Evolutionary conservation across 768 basidiomycete genomes (phyloP).

Genomic region (Ephemerocybe angulata): DNA sequence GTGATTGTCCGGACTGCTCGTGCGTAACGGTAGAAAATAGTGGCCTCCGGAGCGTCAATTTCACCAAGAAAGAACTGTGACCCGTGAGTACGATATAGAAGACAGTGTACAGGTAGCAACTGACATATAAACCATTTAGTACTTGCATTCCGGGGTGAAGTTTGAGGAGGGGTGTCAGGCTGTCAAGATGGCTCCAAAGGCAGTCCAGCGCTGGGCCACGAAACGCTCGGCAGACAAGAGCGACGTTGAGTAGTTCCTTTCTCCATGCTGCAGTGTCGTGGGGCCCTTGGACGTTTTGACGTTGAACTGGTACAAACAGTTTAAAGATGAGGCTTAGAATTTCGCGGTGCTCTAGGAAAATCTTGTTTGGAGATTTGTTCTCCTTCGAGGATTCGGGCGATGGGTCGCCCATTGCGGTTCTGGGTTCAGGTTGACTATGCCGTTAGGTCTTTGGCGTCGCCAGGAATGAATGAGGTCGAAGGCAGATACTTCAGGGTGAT

Average conservation of each 20-base stretch:
- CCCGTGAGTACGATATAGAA: neutral
- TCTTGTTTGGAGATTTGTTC: neutral
- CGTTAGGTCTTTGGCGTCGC: too few relatives aligned
- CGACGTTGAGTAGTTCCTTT: neutral
- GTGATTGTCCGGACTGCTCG: neutral
- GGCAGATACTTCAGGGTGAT: too few relatives aligned
- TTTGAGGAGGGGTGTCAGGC: conserved; percentile 1
- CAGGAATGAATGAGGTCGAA: too few relatives aligned
- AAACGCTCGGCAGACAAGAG: conserved; percentile 11
- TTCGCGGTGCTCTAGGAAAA: neutral
- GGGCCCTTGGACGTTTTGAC: too few relatives aligned
- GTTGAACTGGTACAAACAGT: neutral
- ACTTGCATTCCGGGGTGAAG: conserved; percentile 1
- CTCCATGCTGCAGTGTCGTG: neutral
- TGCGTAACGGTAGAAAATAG: neutral
- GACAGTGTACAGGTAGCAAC: neutral
- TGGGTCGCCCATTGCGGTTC: neutral
- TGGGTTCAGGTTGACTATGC: too few relatives aligned
- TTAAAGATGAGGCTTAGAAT: neutral
- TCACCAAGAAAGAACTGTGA: neutral
- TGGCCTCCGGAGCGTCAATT: neutral
- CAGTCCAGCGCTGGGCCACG: conserved; percentile 8
- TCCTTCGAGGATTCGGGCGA: neutral
- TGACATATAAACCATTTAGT: neutral
- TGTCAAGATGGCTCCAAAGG: conserved; percentile 7